Conservation (phyloP, 2,329 filamentous ascomycete species). For the Fusarium vanettenii region DNA sequence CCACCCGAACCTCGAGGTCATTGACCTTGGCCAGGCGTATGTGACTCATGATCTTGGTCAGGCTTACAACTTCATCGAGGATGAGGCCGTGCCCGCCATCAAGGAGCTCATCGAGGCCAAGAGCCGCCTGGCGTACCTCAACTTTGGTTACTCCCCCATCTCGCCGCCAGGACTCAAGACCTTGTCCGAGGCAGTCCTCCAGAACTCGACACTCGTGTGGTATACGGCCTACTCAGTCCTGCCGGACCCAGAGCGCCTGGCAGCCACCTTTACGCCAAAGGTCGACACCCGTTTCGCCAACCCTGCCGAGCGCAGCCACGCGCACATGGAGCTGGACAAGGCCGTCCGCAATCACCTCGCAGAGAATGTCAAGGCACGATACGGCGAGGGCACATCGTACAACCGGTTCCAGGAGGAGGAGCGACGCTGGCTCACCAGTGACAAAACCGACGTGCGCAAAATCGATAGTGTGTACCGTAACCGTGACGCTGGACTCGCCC, state of each 20-base stretch:
- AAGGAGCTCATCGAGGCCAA: constrained; percentile 47
- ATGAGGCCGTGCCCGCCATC: constrained; percentile 49
- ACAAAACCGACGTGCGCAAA: constrained; percentile 53
- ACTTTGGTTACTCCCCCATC: constrained; percentile 53
- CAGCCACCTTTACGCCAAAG: constrained; percentile 46
- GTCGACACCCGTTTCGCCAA: constrained; percentile 40
- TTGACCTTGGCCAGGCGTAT: constrained; percentile 60
- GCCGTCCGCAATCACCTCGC: constrained; percentile 46
- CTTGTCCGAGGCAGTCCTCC: constrained; percentile 46
- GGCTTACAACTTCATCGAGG: constrained; percentile 61
- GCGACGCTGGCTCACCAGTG: constrained; percentile 54
- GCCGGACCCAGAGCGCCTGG: constrained; percentile 39
- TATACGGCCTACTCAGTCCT: constrained; percentile 52
- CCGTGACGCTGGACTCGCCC: constrained; percentile 51
- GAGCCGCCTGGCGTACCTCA: constrained; percentile 53
- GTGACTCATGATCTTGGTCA: constrained; percentile 58
- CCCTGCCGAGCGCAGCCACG: constrained; percentile 36
- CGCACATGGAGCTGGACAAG: constrained; percentile 44
- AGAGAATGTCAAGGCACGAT: constrained; percentile 46
- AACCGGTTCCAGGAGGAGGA: constrained; percentile 49
- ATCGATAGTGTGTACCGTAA: constrained; percentile 59
- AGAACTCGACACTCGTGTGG: constrained; percentile 50
- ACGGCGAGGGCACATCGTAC: constrained; percentile 48
- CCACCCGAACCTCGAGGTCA: constrained; percentile 49
- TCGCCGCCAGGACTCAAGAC: constrained; percentile 43